phyloP scores from a whole-genome alignment of 2,329 filamentous ascomycete genomes.

The Neopestalotiopsis rosae region DNA sequence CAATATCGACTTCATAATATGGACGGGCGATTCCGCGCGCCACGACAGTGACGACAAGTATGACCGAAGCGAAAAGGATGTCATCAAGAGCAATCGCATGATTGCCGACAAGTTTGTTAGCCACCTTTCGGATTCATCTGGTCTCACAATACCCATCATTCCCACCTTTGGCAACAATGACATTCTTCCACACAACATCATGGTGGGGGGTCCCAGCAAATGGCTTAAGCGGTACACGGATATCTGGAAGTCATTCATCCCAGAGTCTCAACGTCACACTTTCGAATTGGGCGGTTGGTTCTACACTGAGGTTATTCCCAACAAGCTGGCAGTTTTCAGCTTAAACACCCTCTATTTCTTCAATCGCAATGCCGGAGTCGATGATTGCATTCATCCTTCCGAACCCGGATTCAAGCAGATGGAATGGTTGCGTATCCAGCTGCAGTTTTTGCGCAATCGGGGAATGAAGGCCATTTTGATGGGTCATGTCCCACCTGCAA shows the following conservation, averaged over 20 bases:
- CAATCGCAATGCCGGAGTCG: conserved; percentile 88
- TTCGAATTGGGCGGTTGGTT: conserved; percentile 97
- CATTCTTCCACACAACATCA: conserved; percentile 94
- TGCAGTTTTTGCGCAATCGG: conserved; percentile 80
- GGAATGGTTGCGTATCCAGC: conserved; percentile 92
- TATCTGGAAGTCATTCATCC: conserved; percentile 87
- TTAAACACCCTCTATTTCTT: conserved; percentile 98
- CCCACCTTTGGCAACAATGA: conserved; percentile 98
- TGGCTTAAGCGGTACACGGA: conserved; percentile 80
- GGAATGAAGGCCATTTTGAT: conserved; percentile 95
- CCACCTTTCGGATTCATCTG: conserved; percentile 67
- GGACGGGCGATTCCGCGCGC: conserved; percentile 89
- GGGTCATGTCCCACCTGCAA: conserved; percentile 90
- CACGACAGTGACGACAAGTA: conserved; percentile 86
- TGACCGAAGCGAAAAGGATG: conserved; percentile 76
- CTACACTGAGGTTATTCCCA: conserved; percentile 87
- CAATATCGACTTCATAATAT: conserved; percentile 85
- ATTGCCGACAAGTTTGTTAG: conserved; percentile 79
- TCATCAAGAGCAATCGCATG: conserved; percentile 77
- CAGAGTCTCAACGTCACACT: conserved; percentile 87
- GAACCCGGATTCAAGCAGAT: conserved; percentile 94
- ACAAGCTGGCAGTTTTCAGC: conserved; percentile 86
- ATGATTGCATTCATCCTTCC: conserved; percentile 79
- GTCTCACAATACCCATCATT: conserved; percentile 78
- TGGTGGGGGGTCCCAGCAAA: conserved; percentile 81